Percentiles rank a stretch among this genome's conserved stretches.
Evolutionary conservation across 805 yeast genomes (phyloP).

Genomic region (Cyberlindnera petersonii): DNA sequence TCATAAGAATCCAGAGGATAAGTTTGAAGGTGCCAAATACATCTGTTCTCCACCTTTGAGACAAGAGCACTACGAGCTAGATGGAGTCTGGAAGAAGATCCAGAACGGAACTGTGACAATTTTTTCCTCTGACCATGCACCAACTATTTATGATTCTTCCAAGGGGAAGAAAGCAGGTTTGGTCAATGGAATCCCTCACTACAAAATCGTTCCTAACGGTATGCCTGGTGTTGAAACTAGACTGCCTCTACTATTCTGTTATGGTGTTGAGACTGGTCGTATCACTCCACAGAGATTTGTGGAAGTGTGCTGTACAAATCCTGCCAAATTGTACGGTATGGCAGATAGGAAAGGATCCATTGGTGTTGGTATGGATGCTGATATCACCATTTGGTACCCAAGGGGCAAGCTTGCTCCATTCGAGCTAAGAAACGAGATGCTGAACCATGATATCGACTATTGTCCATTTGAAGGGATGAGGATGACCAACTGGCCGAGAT

Average conservation of each 20-base stretch:
- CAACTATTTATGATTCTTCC: slow-evolving; percentile 38
- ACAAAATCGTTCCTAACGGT: slow-evolving; percentile 45
- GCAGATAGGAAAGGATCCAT: slow-evolving; percentile 39
- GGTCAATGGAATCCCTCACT: slow-evolving; percentile 37
- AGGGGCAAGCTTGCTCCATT: slow-evolving; percentile 29
- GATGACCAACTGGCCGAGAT: slow-evolving; percentile 44
- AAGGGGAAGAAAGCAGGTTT: slow-evolving; percentile 42
- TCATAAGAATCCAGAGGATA: slow-evolving; percentile 28
- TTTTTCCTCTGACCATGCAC: slow-evolving; percentile 45
- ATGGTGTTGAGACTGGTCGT: slow-evolving; percentile 40
- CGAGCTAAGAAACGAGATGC: slow-evolving; percentile 28
- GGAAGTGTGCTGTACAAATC: slow-evolving; percentile 43
- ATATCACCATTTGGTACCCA: slow-evolving; percentile 46
- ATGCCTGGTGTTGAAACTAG: slow-evolving; percentile 48
- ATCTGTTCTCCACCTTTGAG: slow-evolving; percentile 50
- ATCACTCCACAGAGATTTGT: slow-evolving; percentile 41
- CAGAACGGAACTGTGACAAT: slow-evolving; percentile 46
- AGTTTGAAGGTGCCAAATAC: slow-evolving; percentile 45
- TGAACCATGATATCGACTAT: slow-evolving; percentile 37
- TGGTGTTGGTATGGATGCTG: slow-evolving; percentile 47
- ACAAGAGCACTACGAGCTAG: slow-evolving; percentile 35
- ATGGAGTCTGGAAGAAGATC: slow-evolving; percentile 43
- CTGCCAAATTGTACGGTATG: slow-evolving; percentile 44
- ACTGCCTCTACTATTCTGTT: slow-evolving; percentile 39
- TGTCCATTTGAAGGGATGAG: slow-evolving; percentile 38